phyloP scores from a whole-genome alignment of 2,329 filamentous ascomycete genomes.

The Ophiostoma quercus region DNA sequence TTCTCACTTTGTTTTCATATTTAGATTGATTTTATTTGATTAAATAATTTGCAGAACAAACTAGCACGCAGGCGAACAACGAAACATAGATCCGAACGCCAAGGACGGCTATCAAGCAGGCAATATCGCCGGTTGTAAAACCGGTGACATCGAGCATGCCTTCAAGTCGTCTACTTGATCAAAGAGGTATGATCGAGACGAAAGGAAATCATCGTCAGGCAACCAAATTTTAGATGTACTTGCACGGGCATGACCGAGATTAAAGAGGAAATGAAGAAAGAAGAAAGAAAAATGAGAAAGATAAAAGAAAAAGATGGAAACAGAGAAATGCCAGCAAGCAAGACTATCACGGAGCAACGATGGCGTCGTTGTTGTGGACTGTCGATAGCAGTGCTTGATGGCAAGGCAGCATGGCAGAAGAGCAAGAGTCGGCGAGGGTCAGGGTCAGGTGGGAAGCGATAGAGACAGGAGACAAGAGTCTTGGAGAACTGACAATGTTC shows the following conservation, averaged over 20 bases:
- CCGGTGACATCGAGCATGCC: not conserved
- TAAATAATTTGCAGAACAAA: not conserved
- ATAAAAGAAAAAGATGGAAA: not conserved
- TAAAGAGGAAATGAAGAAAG: not conserved
- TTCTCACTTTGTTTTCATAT: not conserved
- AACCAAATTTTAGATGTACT: not conserved
- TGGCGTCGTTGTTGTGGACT: not conserved
- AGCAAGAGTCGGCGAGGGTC: not conserved
- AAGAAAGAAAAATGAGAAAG: not conserved
- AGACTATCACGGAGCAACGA: not conserved
- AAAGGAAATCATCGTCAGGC: not conserved
- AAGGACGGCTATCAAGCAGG: not conserved
- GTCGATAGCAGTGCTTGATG: not conserved
- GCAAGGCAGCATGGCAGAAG: not conserved
- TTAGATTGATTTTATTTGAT: not conserved
- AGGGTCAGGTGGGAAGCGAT: not conserved
- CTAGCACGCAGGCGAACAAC: not conserved
- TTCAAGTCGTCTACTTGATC: not conserved
- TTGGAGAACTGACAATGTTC: constrained; percentile 7
- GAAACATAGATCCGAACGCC: not conserved
- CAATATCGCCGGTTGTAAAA: not conserved
- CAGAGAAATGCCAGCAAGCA: not conserved
- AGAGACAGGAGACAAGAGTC: constrained; percentile 2
- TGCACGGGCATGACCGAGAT: not conserved
- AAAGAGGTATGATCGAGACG: not conserved